Evolutionary conservation across 805 yeast genomes (phyloP).

Genomic region (Dipodascopsis tothii): DNA sequence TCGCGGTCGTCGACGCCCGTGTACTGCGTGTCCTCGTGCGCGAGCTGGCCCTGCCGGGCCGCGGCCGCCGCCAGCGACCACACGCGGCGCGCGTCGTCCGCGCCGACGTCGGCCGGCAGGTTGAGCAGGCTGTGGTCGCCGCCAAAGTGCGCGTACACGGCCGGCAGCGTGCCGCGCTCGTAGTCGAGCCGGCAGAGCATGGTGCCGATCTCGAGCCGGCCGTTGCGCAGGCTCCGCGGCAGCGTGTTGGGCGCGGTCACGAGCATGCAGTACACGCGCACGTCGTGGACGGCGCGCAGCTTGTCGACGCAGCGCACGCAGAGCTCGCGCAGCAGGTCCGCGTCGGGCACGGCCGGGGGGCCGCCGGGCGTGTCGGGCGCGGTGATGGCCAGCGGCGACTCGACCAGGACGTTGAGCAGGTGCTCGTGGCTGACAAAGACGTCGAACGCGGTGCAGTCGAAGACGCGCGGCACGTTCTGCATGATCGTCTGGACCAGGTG

Average conservation of each 20-base stretch:
- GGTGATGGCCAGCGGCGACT: slow-evolving; percentile 50
- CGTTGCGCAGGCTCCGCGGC: slow-evolving; percentile 77
- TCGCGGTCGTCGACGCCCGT: slow-evolving; percentile 77
- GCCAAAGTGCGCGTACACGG: slow-evolving; percentile 75
- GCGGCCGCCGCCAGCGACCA: slow-evolving; percentile 74
- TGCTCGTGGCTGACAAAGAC: slow-evolving; percentile 69
- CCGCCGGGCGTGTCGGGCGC: slow-evolving; percentile 23
- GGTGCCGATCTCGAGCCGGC: slow-evolving; percentile 87
- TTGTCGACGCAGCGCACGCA: slow-evolving; percentile 41
- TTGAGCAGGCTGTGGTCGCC: slow-evolving; percentile 54
- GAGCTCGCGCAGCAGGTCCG: slow-evolving; percentile 42
- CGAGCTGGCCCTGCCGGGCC: slow-evolving; percentile 53
- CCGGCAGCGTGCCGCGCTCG: slow-evolving; percentile 67
- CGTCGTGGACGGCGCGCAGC: slow-evolving; percentile 53
- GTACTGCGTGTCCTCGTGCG: slow-evolving; percentile 61
- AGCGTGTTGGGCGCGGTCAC: slow-evolving; percentile 73
- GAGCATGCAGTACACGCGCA: slow-evolving; percentile 72
- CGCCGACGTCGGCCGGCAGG: slow-evolving; percentile 33
- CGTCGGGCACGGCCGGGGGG: slow-evolving; percentile 30
- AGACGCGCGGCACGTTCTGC: slow-evolving; percentile 67
- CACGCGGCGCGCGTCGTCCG: slow-evolving; percentile 69
- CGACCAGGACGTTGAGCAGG: slow-evolving; percentile 78
- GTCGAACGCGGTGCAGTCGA: slow-evolving; percentile 90
- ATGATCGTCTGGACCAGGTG: slow-evolving; percentile 82
- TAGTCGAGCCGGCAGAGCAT: slow-evolving; percentile 73